Evolutionary conservation across 805 yeast species (phyloP), one percentile per base, ranked within the genome.

Genomic region (Starmerella sirachaensis): DNA sequence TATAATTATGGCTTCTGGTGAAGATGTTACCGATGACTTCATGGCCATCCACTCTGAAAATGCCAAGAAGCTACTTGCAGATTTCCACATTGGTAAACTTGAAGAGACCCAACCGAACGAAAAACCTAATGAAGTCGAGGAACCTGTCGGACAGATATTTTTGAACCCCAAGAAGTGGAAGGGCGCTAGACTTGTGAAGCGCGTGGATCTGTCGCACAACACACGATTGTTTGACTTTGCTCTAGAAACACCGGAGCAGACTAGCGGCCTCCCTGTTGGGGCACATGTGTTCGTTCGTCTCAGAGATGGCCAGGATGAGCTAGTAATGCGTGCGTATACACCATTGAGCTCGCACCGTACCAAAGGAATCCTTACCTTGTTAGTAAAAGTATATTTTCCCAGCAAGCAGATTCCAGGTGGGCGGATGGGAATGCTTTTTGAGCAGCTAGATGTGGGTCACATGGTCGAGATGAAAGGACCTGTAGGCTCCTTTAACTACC

Each of bases 31-130:
- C 13, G 40, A 40, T 9, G 57, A 53, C 27, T 53, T 53, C 27
- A 52, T 50, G 41, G 50, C 53, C 4, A 60, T 56, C 16, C 94
- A 86, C 56, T 76, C 88, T 2, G 86, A 79, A 43, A 65, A 77
- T 33, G 91, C 95, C 1, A 78, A 79, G 55, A 85, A 78, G 35
- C 76, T 85, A 70, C 63, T 85, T 41, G 79, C 76, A 3, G 23
- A 34, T 6, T 43, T 33, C 21, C 47, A 43, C 16, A 29, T 43
- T 5, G 62, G 62, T 19, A 55, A 53, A 6, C 49, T 49, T 1
- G 55, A 57, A 26, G 43, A 53, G 23, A 51, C 51, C 22, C 47
- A 51, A 1, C 47, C 43, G 38, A 49, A 19, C 52, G 52, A 18
- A 55, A 50, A 40, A 3, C 11, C 20, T 41, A 58, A 55, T 2